A percentile compares a stretch with the other conserved stretches of the same genome.
Evolutionary conservation across 1,284 basidiomycete species (phyloP).

Genomic region (Xerocomus cyaneibrunnescens): DNA sequence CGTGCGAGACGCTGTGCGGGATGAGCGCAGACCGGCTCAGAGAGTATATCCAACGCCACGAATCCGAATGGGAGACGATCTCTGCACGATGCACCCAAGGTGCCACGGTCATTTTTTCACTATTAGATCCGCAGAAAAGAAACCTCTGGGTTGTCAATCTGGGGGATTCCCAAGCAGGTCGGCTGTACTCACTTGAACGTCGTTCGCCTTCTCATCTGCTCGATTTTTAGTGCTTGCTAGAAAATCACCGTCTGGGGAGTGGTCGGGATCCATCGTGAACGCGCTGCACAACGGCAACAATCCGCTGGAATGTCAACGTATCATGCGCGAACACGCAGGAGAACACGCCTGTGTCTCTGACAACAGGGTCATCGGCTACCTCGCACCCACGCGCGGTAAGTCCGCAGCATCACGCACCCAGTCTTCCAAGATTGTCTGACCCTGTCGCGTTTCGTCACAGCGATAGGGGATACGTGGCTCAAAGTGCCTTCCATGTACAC

Average conservation of each 20-base stretch:
- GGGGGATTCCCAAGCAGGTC: slow-evolving; percentile 65
- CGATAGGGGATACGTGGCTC: slow-evolving; percentile 61
- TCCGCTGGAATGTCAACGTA: slow-evolving; percentile 45
- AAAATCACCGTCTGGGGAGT: slow-evolving; percentile 38
- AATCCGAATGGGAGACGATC: slow-evolving; percentile 31
- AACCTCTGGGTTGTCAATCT: slow-evolving; percentile 67
- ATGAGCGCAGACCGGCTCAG: slow-evolving; percentile 29
- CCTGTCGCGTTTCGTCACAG: slow-evolving; percentile 37
- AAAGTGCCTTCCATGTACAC: slow-evolving; percentile 62
- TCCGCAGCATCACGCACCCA: slow-evolving; percentile 7
- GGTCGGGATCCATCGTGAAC: slow-evolving; percentile 47
- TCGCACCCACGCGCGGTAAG: slow-evolving; percentile 65
- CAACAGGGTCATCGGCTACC: slow-evolving; percentile 59
- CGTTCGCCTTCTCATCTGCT: slow-evolving; percentile 12
- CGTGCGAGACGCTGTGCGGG: slow-evolving; percentile 34
- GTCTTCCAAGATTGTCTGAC: slow-evolving; percentile 16
- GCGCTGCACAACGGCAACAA: slow-evolving; percentile 58
- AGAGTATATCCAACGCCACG: slow-evolving; percentile 25
- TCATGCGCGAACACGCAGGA: slow-evolving; percentile 53
- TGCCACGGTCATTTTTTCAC: slow-evolving; percentile 56
- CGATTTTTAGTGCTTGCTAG: slow-evolving; percentile 47
- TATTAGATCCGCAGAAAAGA: slow-evolving; percentile 50
- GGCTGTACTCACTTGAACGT: slow-evolving; percentile 7
- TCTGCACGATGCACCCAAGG: slow-evolving; percentile 56
- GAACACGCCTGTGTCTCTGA: slow-evolving; percentile 51